phyloP scores from a whole-genome alignment of 768 basidiomycete species.

The Russula sp. region DNA sequence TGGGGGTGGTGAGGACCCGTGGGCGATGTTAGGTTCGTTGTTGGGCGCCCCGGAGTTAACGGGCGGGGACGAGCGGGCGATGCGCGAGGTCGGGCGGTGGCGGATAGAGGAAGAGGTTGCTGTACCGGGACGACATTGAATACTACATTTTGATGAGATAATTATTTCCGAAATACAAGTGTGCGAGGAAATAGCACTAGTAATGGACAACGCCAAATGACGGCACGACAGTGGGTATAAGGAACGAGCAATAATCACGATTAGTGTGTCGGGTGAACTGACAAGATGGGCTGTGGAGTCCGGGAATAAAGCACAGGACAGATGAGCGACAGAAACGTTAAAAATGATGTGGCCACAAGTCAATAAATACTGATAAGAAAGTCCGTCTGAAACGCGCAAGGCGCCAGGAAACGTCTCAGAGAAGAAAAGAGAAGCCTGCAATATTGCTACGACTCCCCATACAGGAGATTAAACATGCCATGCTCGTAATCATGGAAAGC shows the following conservation, averaged over 20 bases:
- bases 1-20: constrained; percentile 91
- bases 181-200: not conserved
- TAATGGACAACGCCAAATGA: not conserved
- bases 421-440: not conserved
- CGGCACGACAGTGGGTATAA: not conserved
- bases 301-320: not conserved
- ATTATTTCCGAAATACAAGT: not conserved
- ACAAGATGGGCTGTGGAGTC: not conserved
- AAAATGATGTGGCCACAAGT: not conserved
- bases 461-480: not conserved
- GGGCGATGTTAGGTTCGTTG: constrained; percentile 80
- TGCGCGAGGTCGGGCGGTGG: constrained; percentile 90
- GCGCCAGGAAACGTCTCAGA: not conserved
- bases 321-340: not conserved
- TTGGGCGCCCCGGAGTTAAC: constrained; percentile 60
- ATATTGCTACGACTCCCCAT: not conserved
- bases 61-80: constrained; percentile 70
- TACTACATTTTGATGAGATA: not conserved
- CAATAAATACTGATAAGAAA: not conserved
- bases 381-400: not conserved
- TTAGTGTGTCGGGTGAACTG: not conserved
- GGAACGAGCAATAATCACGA: not conserved
- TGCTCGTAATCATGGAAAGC: not conserved
- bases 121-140: constrained; percentile 52
- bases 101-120: constrained; percentile 69